These are phyloP conservation scores for Penicillium soppii DNA, from an alignment of 495 filamentous ascomycete genomes.

Conservation along the genomic window DNA sequence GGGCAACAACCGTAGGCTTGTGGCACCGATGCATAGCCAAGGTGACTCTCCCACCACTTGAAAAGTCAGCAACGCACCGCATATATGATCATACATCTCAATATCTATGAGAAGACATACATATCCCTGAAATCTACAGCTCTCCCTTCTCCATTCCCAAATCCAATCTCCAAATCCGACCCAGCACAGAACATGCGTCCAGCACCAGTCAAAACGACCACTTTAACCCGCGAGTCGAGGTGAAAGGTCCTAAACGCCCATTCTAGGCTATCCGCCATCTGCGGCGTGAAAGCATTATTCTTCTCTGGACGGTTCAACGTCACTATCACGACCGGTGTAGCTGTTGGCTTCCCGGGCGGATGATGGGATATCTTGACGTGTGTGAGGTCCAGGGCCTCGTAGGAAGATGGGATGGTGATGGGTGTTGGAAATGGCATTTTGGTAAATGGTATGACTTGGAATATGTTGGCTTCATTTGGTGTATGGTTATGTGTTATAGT, in stretches of 20 bases:
- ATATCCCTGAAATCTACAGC: conserved; percentile 23
- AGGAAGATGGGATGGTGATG: conserved; percentile 24
- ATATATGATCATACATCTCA: no score
- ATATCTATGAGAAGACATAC: no score
- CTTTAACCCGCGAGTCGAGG: conserved; percentile 50
- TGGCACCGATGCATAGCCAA: conserved; percentile 58
- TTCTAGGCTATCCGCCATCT: conserved; percentile 53
- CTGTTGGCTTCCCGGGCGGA: conserved; percentile 37
- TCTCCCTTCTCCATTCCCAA: conserved; percentile 30
- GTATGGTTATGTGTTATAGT: not conserved
- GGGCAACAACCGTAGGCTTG: conserved; percentile 61
- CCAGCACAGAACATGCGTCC: conserved; percentile 61
- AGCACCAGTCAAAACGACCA: conserved; percentile 53
- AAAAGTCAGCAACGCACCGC: no score
- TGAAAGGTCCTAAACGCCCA: conserved; percentile 50
- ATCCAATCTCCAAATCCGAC: conserved; percentile 53
- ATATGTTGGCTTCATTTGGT: not conserved
- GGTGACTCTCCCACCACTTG: conserved; percentile 50
- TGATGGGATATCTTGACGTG: conserved; percentile 52
- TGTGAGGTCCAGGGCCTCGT: conserved; percentile 37
- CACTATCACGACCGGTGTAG: conserved; percentile 52
- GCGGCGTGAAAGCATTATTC: conserved; percentile 57
- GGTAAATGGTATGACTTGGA: not conserved
- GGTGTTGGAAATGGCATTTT: not conserved
- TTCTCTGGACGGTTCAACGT: conserved; percentile 54